Evolutionary conservation across 164 flowering plant genomes (phyloP).

Genomic region (Annona cherimola): DNA sequence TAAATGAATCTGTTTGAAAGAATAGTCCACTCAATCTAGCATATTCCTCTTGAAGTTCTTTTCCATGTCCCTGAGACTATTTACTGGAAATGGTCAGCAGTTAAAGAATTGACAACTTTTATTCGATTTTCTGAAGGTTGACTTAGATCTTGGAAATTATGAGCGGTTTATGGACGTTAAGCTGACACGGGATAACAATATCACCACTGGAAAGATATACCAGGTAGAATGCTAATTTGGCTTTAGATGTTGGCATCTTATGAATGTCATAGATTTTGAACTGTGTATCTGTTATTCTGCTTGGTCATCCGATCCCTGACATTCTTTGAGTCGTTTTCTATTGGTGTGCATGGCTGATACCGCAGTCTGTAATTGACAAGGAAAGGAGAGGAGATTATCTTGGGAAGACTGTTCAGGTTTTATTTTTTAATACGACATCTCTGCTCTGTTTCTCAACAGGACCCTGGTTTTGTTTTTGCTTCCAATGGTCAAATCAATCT

Average conservation of each 20-base stretch:
- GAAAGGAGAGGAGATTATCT: slow-evolving; percentile 96
- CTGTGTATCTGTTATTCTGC: background rate
- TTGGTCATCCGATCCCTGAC: background rate
- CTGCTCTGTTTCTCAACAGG: background rate
- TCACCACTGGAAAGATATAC: slow-evolving; percentile 92
- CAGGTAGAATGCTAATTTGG: slow-evolving; percentile 37
- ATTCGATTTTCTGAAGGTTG: slow-evolving; percentile 52
- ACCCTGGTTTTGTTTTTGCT: background rate
- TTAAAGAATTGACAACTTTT: background rate
- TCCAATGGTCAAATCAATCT: background rate
- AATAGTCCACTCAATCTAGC: background rate
- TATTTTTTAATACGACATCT: background rate
- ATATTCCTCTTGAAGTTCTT: background rate
- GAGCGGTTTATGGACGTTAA: slow-evolving; percentile 80
- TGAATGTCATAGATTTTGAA: background rate
- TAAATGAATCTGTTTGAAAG: background rate
- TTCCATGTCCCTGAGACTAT: background rate
- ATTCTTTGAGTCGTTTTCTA: slow-evolving; percentile 1
- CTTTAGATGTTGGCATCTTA: background rate
- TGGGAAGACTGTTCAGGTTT: slow-evolving; percentile 97
- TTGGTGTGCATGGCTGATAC: slow-evolving; percentile 2
- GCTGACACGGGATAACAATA: slow-evolving; percentile 85
- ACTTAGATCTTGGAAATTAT: slow-evolving; percentile 96
- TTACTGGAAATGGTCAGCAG: background rate
- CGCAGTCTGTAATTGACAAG: slow-evolving; percentile 76